phyloP scores from a whole-genome alignment of 257 asterid species.

The Nicotiana tabacum region DNA sequence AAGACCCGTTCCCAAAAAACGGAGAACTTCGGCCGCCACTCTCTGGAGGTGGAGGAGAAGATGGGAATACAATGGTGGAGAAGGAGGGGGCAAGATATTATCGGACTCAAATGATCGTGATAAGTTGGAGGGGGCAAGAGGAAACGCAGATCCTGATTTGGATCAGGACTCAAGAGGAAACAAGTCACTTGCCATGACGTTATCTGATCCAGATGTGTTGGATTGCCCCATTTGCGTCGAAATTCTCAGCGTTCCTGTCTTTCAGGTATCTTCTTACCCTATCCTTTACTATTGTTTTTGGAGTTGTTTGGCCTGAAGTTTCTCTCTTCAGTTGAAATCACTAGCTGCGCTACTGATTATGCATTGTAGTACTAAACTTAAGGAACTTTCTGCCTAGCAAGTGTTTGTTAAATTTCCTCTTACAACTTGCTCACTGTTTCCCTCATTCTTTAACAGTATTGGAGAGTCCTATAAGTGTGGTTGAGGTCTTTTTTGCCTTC shows the following conservation, averaged over 20 bases:
- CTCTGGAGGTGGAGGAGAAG: constrained; percentile 4
- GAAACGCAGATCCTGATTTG: neutral
- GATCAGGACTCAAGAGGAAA: constrained; percentile 6
- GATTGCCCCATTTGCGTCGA: constrained; percentile 70
- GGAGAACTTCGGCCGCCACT: neutral
- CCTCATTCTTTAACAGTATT: no score
- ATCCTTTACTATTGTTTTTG: neutral
- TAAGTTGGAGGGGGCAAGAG: no score
- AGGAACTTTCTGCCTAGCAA: no score
- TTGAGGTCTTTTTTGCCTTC: no score
- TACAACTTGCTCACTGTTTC: no score
- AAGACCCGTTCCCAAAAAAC: neutral
- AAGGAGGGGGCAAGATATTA: no score
- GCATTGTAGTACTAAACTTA: no score
- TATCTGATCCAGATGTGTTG: constrained; percentile 63
- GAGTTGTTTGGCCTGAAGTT: neutral
- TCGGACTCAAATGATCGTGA: no score
- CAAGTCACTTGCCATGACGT: constrained; percentile 28
- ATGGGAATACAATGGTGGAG: neutral
- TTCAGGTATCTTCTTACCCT: constrained; percentile 42
- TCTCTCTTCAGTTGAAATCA: no score
- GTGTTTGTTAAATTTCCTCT: no score
- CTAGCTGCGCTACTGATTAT: neutral
- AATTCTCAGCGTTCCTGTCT: constrained; percentile 52
- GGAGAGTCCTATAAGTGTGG: no score